Conservation (phyloP, 148 eudicot genomes). For the Chenopodium formosanum region DNA sequence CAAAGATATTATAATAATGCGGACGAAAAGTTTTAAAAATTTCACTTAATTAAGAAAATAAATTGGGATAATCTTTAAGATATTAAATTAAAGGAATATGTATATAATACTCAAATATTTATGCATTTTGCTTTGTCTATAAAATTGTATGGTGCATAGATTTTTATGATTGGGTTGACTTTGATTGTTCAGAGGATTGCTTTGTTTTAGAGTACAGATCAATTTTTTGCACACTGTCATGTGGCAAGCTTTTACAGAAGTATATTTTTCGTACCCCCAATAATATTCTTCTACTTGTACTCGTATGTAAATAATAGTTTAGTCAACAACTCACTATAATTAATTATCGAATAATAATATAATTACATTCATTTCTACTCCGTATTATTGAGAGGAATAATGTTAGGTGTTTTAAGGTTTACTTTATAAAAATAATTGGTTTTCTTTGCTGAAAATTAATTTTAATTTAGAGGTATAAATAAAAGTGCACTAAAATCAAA, state of each 20-base stretch:
- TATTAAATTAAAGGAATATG: no score
- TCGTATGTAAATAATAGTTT: no score
- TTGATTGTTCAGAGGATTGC: neutral
- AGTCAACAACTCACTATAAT: neutral
- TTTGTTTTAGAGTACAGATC: neutral
- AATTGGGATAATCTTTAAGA: no score
- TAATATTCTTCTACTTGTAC: neutral
- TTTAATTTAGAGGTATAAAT: no score
- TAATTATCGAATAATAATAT: neutral
- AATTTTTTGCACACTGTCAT: neutral
- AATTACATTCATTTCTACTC: neutral
- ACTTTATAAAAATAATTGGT: neutral
- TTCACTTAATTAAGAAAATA: no score
- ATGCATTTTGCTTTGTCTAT: neutral
- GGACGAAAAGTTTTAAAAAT: no score
- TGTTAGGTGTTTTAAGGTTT: neutral
- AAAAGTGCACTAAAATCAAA: neutral
- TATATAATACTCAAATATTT: no score
- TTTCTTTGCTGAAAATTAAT: no score
- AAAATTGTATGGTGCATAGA: neutral
- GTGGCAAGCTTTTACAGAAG: neutral
- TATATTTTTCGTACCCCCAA: neutral
- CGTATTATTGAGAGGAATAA: neutral
- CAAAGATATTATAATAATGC: no score
- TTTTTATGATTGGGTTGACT: conserved; percentile 1